Evolutionary conservation across 192 early-diverging fungal genomes (phyloP).

Genomic region (Obelidium mucronatum): DNA sequence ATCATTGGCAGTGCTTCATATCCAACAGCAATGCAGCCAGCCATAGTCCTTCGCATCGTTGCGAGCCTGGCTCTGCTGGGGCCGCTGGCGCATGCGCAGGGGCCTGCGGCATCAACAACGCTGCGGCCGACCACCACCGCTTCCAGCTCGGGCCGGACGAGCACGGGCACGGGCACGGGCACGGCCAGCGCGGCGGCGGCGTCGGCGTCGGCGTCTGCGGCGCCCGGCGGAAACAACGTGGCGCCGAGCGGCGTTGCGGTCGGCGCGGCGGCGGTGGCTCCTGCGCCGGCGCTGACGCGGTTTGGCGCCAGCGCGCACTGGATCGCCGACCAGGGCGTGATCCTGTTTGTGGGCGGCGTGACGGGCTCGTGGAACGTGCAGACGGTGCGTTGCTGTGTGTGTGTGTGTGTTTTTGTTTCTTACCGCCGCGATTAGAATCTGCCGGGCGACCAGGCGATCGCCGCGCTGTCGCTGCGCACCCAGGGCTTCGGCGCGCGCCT

Average conservation of each 20-base stretch:
- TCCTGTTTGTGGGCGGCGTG: slow-evolving; percentile 19
- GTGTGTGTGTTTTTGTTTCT: background rate
- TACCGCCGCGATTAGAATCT: background rate
- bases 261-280: background rate
- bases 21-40: too few relatives aligned
- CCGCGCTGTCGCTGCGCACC: background rate
- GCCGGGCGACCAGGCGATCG: background rate
- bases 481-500: background rate
- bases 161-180: too few relatives aligned
- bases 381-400: background rate
- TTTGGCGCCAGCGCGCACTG: slow-evolving; percentile 17
- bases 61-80: too few relatives aligned
- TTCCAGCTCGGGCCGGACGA: too few relatives aligned
- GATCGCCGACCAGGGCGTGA: slow-evolving; percentile 2
- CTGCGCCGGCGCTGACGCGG: background rate
- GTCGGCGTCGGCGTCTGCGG: too few relatives aligned
- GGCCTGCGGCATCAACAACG: too few relatives aligned
- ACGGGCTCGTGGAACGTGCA: background rate
- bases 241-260: background rate
- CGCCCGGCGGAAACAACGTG: too few relatives aligned
- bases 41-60: too few relatives aligned
- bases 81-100: too few relatives aligned
- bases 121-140: too few relatives aligned
- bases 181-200: too few relatives aligned
- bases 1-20: too few relatives aligned